Evolutionary conservation across 176 grass and related monocot species (phyloP).

Genomic region (Rhynchospora pubera): DNA sequence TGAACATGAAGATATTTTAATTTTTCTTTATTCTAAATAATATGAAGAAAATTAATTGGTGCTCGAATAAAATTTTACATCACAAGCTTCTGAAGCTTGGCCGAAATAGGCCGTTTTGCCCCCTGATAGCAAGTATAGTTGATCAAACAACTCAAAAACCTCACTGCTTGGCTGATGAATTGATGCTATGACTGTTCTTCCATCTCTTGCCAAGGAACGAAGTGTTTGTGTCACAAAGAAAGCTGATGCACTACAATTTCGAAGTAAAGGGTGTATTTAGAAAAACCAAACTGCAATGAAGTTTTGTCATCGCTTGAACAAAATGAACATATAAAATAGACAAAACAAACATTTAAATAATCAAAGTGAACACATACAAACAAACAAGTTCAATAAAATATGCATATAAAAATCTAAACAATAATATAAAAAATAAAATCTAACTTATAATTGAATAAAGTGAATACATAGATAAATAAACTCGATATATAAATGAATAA

Average conservation of each 20-base stretch:
- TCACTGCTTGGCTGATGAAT: slow-evolving; percentile 99
- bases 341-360: too few relatives aligned
- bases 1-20: background rate
- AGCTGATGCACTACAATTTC: slow-evolving; percentile 68
- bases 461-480: too few relatives aligned
- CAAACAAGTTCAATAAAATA: too few relatives aligned
- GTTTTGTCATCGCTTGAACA: too few relatives aligned
- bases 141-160: slow-evolving; percentile 97
- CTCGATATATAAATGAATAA: too few relatives aligned
- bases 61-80: slow-evolving; percentile 32
- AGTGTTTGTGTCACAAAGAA: slow-evolving; percentile 99
- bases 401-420: too few relatives aligned
- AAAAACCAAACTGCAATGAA: background rate
- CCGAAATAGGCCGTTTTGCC: slow-evolving; percentile 99
- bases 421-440: too few relatives aligned
- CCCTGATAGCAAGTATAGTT: slow-evolving; percentile 86
- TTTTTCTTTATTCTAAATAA: background rate
- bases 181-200: slow-evolving; percentile 88
- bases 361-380: too few relatives aligned
- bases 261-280: background rate
- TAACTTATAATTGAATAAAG: too few relatives aligned
- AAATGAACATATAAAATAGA: too few relatives aligned
- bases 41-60: background rate
- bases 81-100: slow-evolving; percentile 60
- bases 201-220: slow-evolving; percentile 73